Base-by-base conservation (phyloP, 2,329 filamentous ascomycete genomes). In the Cercospora sp. region DNA sequence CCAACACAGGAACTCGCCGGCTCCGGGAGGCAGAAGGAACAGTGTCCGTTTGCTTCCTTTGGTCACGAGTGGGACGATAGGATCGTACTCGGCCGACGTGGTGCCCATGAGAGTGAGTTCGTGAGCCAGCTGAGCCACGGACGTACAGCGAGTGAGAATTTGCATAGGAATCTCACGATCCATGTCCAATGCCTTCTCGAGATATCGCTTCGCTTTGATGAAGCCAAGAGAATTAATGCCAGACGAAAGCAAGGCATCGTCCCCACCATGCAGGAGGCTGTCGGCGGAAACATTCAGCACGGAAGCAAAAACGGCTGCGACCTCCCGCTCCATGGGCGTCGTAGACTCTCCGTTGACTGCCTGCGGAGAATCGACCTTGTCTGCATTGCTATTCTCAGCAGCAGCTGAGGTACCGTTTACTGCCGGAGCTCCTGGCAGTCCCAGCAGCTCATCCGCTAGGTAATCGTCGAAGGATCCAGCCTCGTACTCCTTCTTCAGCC, bases 1-100 rank as follows among this genome's bases (percentile, higher is more conserved):
- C 69, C 80, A 82, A 58, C 80, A 77, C 0, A 82, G 73, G 26
- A 81, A 73, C 60, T 82, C 79, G 23, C 79, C 79, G 6, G 76
- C 75, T 5, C 79, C 80, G 0, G 80, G 79, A 63, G 81, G 80
- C 4, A 81, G 68, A n/a, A 80, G 75, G 71, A 76, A 79, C 1
- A 79, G 69, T 1, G 78, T 75, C 3, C 74, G 69, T 57, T 76
- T 78, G 59, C 48, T 55, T 1, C 77, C 77, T 42, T 30, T 63
- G n/a, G 57, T 60, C n/a, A 73, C 71, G 10, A 80, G 72, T 1
- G 71, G 72, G 0, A 79, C 75, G 18, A 78, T 74, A 0, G 78
- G 76, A 51, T 76, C 72, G 62, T 79, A 80, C 9, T 67, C 59
- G 20, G 58, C 33, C 31, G 65, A 69, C 13, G 66, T 65, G 5